Base-by-base conservation (phyloP, 2,329 filamentous ascomycete genomes). In the Apiospora marii region DNA sequence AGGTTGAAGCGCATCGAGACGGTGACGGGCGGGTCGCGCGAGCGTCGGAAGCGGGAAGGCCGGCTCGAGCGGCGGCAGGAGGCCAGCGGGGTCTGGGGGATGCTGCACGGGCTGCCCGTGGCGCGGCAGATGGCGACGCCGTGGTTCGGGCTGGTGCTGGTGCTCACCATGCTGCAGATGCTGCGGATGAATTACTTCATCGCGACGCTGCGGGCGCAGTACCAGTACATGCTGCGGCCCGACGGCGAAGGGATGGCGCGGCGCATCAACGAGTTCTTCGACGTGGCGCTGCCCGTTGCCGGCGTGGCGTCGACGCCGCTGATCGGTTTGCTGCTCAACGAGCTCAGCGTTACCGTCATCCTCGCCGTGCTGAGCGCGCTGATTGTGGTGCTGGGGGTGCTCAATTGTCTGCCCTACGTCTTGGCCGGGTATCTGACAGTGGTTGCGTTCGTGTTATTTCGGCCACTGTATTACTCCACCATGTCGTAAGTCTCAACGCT, bases 281-380 rank as follows among this genome's bases (percentile, higher is more conserved):
- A 85, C 58, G 76, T 82, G 22, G 85, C 84, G 6, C 83, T 95
- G 3, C 93, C 93, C 0, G 80, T 94, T 0, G 93, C 92, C 22
- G 93, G 93, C 1, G 87, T 94, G 16, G 78, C 90, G 13, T 87
- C 91, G 0, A 91, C 93, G 1, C 93, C 93, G 0, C 93, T 95
- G 74, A 94, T 94, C 73, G 92, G 92, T 0, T 76, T 90, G 0
- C 82, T 94, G 4, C 87, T 95, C 10, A 92, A 94, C 76, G 89
- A 89, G 73, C 85, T 91, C 5, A 90, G 88, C 74, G 93, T 92
- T 0, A 85, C 93, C 0, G 93, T 98, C 76, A 85, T 89, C 5
- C 80, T 97, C 71, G 95, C 95, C 0, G 92, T 98, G 5, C 79
- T 96, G 64, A 92, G 93, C 74, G 96, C 98, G 71, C 98, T 97